Evolutionary conservation across 495 filamentous ascomycete species (phyloP), one percentile per base, ranked within the genome.

Genomic region (Hypoxylon crocopeplum): DNA sequence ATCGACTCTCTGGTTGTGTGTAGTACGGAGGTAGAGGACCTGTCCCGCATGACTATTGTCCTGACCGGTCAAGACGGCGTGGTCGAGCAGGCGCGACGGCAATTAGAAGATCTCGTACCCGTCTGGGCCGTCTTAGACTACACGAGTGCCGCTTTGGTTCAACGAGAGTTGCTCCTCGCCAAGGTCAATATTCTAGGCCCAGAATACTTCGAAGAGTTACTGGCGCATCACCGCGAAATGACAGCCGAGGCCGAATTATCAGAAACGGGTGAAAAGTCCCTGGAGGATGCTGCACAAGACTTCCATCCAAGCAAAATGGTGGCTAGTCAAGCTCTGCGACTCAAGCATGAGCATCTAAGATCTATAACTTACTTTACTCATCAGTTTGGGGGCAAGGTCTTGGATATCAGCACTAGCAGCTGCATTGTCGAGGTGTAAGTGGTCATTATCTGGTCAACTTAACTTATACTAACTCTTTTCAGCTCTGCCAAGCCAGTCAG

Each of bases 101-200:
- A 98, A 79, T 80, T 98, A 12, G 94, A 98, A 68, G 94, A 98
- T 68, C 80, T 98, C 24, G 94, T 98, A 24, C 94, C 94, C 22
- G 94, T 98, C 45, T 98, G 94, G 94, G 94, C 94, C 24, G 94
- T 98, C 12, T 78, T 98, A 54, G 94, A 98, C 74, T 98, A 98
- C 77, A 97, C 93, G 24, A 80, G 84, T 29, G 86, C 94, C 1
- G 91, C 94, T 20, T 81, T 98, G n/a, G 93, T 98, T 17, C 94
- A 98, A 79, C 87, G 94, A 47, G 94, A 98, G 75, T 78, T 98
- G 33, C 81, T 98, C 16, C 84, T 98, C n/a, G 93, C 94, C 38
- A 98, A 98, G 80, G 82, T 98, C 73, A 93, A 91, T 62, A 95
- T 94, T 44, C 79, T 98, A 16, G 94, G 94, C 0, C 94, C 94